These are phyloP conservation scores for Barbatosphaeria neglecta DNA, from an alignment of 495 filamentous ascomycete species.

Conservation along the genomic window DNA sequence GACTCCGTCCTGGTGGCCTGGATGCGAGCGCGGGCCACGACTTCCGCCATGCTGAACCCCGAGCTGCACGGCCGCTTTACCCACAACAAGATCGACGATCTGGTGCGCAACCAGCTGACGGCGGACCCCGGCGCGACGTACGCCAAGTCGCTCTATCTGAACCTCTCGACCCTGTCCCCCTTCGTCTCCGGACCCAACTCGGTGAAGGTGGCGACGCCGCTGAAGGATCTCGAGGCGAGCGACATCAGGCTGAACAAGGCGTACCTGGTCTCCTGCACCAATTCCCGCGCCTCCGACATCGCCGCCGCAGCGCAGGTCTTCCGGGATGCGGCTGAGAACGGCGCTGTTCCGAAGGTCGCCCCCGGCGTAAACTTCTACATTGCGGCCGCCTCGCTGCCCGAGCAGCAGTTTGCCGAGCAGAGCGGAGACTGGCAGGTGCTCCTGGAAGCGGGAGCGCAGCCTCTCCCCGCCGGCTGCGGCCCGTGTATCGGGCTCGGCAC, in stretches of 20 bases:
- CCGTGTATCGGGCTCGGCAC: conserved; percentile 86
- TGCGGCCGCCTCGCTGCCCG: conserved; percentile 70
- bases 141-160: conserved; percentile 64
- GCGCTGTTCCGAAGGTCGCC: conserved; percentile 60
- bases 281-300: conserved; percentile 72
- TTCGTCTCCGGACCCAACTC: conserved; percentile 87
- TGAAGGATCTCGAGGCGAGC: conserved; percentile 58
- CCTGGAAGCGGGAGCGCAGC: conserved; percentile 64
- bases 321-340: conserved; percentile 54
- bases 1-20: conserved; percentile 63
- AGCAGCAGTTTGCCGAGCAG: conserved; percentile 70
- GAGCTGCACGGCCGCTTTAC: conserved; percentile 43
- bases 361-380: conserved; percentile 80
- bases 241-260: conserved; percentile 73
- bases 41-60: conserved; percentile 36
- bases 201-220: conserved; percentile 74
- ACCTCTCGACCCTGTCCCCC: conserved; percentile 75
- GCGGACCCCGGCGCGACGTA: conserved; percentile 75
- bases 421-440: conserved; percentile 81
- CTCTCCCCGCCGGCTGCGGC: conserved; percentile 70
- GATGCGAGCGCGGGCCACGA: conserved; percentile 66
- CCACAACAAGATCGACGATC: conserved; percentile 57
- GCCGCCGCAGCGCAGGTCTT: conserved; percentile 79
- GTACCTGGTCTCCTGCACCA: conserved; percentile 89
- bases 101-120: conserved; percentile 51